These are phyloP conservation scores for Casuarina glauca DNA, from an alignment of 306 rosid genomes.

Conservation along the genomic window DNA sequence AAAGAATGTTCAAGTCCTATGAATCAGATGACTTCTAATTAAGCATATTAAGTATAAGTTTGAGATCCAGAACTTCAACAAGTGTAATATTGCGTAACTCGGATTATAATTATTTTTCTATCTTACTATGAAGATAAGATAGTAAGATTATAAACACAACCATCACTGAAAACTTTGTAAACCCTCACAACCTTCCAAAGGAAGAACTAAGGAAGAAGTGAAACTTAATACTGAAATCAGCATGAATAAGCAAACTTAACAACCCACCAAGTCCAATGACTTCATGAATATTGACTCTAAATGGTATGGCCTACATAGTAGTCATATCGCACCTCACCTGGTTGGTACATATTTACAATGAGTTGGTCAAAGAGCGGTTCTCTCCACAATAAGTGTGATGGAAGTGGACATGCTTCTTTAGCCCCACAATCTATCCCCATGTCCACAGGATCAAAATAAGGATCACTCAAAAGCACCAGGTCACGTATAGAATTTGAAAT, in stretches of 20 bases:
- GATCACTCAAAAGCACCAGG: constrained; percentile 26
- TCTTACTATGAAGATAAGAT: neutral
- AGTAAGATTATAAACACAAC: neutral
- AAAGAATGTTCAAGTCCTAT: neutral
- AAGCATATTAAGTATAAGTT: neutral
- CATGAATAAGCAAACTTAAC: neutral
- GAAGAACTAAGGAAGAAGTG: neutral
- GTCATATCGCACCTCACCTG: constrained; percentile 63
- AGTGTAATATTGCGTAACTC: neutral
- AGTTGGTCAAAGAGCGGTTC: constrained; percentile 84
- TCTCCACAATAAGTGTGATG: constrained; percentile 46
- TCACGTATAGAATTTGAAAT: constrained; percentile 48
- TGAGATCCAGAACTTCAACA: neutral
- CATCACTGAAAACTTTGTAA: neutral
- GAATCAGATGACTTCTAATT: neutral
- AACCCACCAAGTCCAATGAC: neutral
- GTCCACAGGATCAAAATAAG: constrained; percentile 14
- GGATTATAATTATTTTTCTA: neutral
- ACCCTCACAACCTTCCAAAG: neutral
- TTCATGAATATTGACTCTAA: neutral
- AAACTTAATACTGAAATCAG: neutral
- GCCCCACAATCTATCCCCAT: constrained; percentile 20
- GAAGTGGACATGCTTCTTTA: constrained; percentile 29
- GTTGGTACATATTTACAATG: constrained; percentile 65
- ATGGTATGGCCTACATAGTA: neutral